Conservation (phyloP, 768 basidiomycete species). For the Leucocoprinus leucothites region DNA sequence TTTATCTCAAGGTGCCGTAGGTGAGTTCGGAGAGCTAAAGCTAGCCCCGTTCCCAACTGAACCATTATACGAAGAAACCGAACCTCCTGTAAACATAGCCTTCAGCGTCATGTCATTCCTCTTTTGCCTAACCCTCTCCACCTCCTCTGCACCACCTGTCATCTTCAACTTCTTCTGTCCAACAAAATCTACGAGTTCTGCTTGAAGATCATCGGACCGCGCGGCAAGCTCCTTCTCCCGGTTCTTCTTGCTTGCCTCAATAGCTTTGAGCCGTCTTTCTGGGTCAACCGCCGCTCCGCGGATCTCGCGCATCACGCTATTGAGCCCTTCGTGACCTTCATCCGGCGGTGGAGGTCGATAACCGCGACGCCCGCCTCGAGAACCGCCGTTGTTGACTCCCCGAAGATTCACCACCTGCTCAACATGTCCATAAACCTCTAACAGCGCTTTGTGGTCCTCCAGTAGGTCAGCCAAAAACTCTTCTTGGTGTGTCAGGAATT, state of each 20-base stretch:
- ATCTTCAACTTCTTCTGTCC: slow-evolving; percentile 84
- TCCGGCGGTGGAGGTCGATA: slow-evolving; percentile 65
- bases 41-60: not conserved
- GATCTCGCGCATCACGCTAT: slow-evolving; percentile 89
- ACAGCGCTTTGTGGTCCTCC: slow-evolving; percentile 90
- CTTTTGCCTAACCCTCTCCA: slow-evolving; percentile 82
- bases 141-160: slow-evolving; percentile 94
- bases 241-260: slow-evolving; percentile 81
- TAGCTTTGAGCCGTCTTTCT: slow-evolving; percentile 84
- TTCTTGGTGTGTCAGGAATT: slow-evolving; percentile 89
- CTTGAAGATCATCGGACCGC: slow-evolving; percentile 79
- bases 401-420: slow-evolving; percentile 82
- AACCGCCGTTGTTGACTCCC: slow-evolving; percentile 32
- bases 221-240: slow-evolving; percentile 72
- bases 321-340: slow-evolving; percentile 64
- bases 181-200: slow-evolving; percentile 86
- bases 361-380: slow-evolving; percentile 31
- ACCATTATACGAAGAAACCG: slow-evolving; percentile 8
- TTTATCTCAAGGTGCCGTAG: slow-evolving; percentile 2
- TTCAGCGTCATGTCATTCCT: slow-evolving; percentile 82
- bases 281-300: slow-evolving; percentile 80
- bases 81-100: slow-evolving; percentile 68
- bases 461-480: slow-evolving; percentile 84
- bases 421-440: slow-evolving; percentile 85
- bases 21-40: slow-evolving; percentile 10